Conservation (phyloP, 805 yeast species). For the Sugiyamaella qingdaonensis region DNA sequence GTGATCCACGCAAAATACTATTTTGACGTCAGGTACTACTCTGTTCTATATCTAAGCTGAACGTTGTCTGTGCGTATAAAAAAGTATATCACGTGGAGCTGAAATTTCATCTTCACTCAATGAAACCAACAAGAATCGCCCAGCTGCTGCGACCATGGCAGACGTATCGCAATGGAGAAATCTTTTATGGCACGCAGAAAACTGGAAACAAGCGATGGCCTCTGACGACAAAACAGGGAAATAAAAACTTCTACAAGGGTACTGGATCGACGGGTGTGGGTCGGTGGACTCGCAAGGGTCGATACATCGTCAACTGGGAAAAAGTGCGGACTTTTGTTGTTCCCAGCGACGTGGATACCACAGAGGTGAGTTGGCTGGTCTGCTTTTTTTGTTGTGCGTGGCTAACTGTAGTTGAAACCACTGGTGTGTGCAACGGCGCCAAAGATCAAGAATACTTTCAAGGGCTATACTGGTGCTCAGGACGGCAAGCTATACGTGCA, state of each 20-base stretch:
- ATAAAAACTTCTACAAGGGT: slow-evolving; percentile 92
- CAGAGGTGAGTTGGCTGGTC: slow-evolving; percentile 20
- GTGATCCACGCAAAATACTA: too few relatives aligned
- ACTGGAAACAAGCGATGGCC: slow-evolving; percentile 76
- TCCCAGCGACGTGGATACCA: slow-evolving; percentile 46
- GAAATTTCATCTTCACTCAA: slow-evolving; percentile 12
- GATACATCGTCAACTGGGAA: slow-evolving; percentile 72
- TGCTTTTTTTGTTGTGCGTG: background rate
- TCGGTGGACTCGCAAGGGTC: slow-evolving; percentile 64
- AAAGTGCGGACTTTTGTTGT: slow-evolving; percentile 89
- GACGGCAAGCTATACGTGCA: slow-evolving; percentile 71
- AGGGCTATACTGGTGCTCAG: slow-evolving; percentile 71
- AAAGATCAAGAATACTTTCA: slow-evolving; percentile 58
- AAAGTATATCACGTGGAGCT: background rate
- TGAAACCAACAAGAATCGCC: slow-evolving; percentile 35
- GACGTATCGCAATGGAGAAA: slow-evolving; percentile 72
- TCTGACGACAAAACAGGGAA: slow-evolving; percentile 88
- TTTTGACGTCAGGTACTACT: too few relatives aligned
- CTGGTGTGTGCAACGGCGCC: slow-evolving; percentile 74
- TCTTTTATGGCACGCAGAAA: slow-evolving; percentile 76
- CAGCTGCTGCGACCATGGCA: slow-evolving; percentile 85
- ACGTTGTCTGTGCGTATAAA: too few relatives aligned
- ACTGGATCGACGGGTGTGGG: slow-evolving; percentile 95
- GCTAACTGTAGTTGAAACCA: slow-evolving; percentile 52
- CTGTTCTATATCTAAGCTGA: too few relatives aligned